Evolutionary conservation across 2,329 filamentous ascomycete genomes (phyloP), one percentile per base, ranked within the genome.

Genomic region (Colletotrichum paranaense): DNA sequence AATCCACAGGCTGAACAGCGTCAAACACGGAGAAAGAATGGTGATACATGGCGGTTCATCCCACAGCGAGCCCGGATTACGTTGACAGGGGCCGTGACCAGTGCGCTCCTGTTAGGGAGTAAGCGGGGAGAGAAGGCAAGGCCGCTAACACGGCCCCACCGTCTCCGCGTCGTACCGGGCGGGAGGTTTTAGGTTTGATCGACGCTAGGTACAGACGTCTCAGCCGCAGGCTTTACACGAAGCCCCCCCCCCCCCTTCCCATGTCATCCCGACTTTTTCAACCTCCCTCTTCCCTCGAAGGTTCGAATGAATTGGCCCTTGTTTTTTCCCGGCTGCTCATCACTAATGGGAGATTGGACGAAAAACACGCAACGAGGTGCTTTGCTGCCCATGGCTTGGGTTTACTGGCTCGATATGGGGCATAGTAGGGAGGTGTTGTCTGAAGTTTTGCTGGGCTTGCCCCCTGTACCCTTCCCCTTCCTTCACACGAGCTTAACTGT

Each of bases 141-240:
- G 14, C 5, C 6, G 19, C 30, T 73, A 73, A 57, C 67, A 35
- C 16, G 24, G 3, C 4, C 38, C 67, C 67, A 22, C 62, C 6
- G 14, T 49, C 19, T 6, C n/a, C 24, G 56, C 67, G 46, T 73
- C 19, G 70, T 26, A 65, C 55, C 70, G 55, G 46, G 12, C 46
- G 35, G 46, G 59, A 66, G 55, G 62, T 73, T 49, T 73, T 52
- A 56, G 62, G 77, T 78, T 78, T 78, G 75, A 78, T 75, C 75
- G 55, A 55, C 70, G 65, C 75, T 38, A 75, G 76, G 73, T 30
- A 49, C 62, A 28, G 42, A 42, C 71, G 76, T 78, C 71, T 77
- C 76, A 76, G 70, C 69, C 59, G 69, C 69, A 57, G 66, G 66
- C 66, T 63, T 68, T 55, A 56, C 66, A 55, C 16, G 42, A 53